phyloP scores from a whole-genome alignment of 495 filamentous ascomycete genomes.

The Oidiodendron maius region DNA sequence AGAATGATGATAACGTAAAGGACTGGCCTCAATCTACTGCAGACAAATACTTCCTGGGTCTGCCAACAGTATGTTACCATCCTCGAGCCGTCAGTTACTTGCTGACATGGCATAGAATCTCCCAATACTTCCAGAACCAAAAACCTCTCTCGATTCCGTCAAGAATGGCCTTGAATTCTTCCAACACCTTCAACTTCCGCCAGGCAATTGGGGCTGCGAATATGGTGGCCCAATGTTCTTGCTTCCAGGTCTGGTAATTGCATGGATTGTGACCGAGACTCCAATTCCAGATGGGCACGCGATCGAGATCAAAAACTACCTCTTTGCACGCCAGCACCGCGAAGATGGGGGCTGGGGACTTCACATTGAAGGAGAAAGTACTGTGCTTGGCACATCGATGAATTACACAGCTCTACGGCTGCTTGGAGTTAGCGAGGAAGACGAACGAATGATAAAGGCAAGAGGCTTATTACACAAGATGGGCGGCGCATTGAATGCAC shows the following conservation, averaged over 20 bases:
- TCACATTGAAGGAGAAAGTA: conserved; percentile 92
- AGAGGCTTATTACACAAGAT: conserved; percentile 75
- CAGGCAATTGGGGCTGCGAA: conserved; percentile 94
- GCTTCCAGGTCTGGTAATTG: conserved; percentile 77
- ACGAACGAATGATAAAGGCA: conserved; percentile 82
- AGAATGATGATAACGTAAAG: conserved; percentile 65
- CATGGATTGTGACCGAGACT: conserved; percentile 89
- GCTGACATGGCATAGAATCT: conserved; percentile 47
- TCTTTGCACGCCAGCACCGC: conserved; percentile 79
- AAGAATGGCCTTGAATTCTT: conserved; percentile 86
- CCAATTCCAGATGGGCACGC: conserved; percentile 74
- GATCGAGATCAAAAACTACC: conserved; percentile 89
- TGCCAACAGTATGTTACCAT: conserved; percentile 50
- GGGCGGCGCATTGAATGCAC: conserved; percentile 76
- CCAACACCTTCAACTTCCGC: conserved; percentile 78
- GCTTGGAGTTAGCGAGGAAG: conserved; percentile 82
- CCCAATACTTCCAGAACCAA: conserved; percentile 61
- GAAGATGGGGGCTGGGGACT: conserved; percentile 95
- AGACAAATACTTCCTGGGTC: conserved; percentile 78
- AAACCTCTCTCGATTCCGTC: conserved; percentile 68
- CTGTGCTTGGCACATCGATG: conserved; percentile 82
- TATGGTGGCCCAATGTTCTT: conserved; percentile 91
- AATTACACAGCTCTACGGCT: conserved; percentile 85
- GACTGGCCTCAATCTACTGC: conserved; percentile 80
- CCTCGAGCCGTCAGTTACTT: not conserved